Conservation (phyloP, 371 early-diverging fungal genomes). For the Mortierella sp. region DNA sequence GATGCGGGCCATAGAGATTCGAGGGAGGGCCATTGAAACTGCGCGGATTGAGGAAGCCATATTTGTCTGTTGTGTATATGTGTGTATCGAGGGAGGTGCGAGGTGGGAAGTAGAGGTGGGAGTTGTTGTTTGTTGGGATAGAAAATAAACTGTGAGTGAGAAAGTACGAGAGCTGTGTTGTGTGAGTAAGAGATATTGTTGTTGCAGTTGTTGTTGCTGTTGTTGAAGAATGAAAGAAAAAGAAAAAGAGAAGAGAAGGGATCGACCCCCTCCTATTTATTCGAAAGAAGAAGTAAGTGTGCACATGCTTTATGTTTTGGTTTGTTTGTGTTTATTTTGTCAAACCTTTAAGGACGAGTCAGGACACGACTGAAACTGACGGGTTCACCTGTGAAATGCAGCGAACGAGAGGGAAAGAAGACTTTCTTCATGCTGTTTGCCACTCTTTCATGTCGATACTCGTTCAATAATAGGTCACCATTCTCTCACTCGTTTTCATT, state of each 20-base stretch:
- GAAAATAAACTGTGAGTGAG: neutral
- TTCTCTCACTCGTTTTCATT: neutral
- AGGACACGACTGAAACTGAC: slow-evolving; percentile 1
- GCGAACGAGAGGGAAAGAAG: neutral
- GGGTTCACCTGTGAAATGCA: slow-evolving; percentile 3
- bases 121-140: neutral
- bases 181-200: slow-evolving; percentile 10
- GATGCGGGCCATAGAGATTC: slow-evolving; percentile 48
- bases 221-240: neutral
- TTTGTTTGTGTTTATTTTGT: neutral
- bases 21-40: slow-evolving; percentile 28
- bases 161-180: neutral
- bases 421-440: neutral
- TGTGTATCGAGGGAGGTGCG: neutral
- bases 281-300: neutral
- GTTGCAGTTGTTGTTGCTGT: neutral
- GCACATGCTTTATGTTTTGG: neutral
- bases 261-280: neutral
- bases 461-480: neutral
- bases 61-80: neutral
- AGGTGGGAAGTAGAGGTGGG: neutral
- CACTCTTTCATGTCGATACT: neutral
- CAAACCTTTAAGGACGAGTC: neutral
- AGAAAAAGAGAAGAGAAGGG: neutral
- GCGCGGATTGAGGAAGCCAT: slow-evolving; percentile 40